Evolutionary conservation across 2,329 filamentous ascomycete genomes (phyloP), one percentile per base, ranked within the genome.

Genomic region (Diplodia intermedia): DNA sequence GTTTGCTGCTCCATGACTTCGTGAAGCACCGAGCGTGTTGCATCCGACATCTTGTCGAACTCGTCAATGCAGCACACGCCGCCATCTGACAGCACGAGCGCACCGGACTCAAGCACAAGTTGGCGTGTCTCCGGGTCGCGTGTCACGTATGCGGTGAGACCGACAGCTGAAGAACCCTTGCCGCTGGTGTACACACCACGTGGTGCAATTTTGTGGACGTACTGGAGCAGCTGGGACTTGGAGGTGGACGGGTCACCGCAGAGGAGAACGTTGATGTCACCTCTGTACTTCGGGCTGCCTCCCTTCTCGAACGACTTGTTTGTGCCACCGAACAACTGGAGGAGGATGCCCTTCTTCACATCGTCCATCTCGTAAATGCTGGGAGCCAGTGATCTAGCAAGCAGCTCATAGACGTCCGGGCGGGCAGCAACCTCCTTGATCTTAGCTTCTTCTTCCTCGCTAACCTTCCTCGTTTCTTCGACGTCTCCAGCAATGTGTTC

Each of bases 281-380:
- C 95, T 83, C 95, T 89, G 79, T 99, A 99, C 74, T 91, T 94
- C 7, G 95, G 95, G 75, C 92, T 97, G 68, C 94, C 95, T 67
- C 95, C 95, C 80, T 97, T 98, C 69, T 97, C 88, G 79, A 99
- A 99, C 0, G 92, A 92, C 82, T 99, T 99, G 84, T 99, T 99
- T 40, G 95, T 97, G 68, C 95, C 95, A 47, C 95, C 94, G 77
- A 99, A 99, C 50, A 99, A 88, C 76, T 99, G 95, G 4, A 99
- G 88, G 12, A 99, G 84, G 70, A 99, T 97, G 12, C 95, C 95
- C 82, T 99, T 99, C 85, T 99, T 99, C 57, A 98, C 93, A 75
- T 99, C 95, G 73, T 99, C 95, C 89, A 97, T 91, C 80, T 99
- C 95, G 82, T 96, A 97, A 75, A 99, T 91, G 69, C 94, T 97